Percentiles rank a stretch among this genome's conserved stretches.
phyloP scores from a whole-genome alignment of 2,329 filamentous ascomycete species.

The Aspergillus melleus region DNA sequence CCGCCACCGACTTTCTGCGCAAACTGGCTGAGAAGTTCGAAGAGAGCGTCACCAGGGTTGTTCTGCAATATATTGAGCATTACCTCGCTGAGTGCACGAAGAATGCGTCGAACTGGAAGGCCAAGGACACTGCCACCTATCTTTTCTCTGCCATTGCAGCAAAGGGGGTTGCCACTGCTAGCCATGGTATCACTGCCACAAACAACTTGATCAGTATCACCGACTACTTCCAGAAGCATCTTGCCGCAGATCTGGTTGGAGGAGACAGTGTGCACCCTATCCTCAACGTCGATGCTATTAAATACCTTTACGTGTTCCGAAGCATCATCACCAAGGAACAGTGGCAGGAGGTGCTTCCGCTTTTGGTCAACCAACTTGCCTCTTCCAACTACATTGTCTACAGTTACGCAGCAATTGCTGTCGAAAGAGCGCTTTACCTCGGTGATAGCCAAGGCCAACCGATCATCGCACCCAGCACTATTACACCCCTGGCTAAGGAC shows the following conservation, averaged over 20 bases:
- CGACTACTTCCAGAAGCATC: slow-evolving; percentile 90
- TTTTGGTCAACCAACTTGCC: slow-evolving; percentile 86
- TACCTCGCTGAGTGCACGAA: slow-evolving; percentile 76
- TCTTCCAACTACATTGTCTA: slow-evolving; percentile 95
- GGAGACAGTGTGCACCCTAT: slow-evolving; percentile 72
- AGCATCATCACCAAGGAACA: slow-evolving; percentile 89
- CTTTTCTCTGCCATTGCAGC: slow-evolving; percentile 92
- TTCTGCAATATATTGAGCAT: slow-evolving; percentile 80
- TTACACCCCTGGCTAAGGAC: slow-evolving; percentile 80
- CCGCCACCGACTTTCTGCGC: slow-evolving; percentile 90
- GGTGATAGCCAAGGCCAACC: slow-evolving; percentile 72
- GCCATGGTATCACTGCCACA: slow-evolving; percentile 85
- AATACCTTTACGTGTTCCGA: slow-evolving; percentile 95
- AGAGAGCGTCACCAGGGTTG: slow-evolving; percentile 78
- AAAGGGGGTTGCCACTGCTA: slow-evolving; percentile 82
- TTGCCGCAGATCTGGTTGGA: slow-evolving; percentile 83
- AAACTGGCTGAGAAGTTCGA: slow-evolving; percentile 90
- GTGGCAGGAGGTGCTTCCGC: slow-evolving; percentile 85
- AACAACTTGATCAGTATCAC: slow-evolving; percentile 87
- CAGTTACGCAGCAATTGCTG: slow-evolving; percentile 92
- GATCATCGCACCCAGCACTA: slow-evolving; percentile 75
- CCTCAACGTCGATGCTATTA: slow-evolving; percentile 95
- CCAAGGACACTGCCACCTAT: slow-evolving; percentile 97
- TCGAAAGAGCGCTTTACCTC: slow-evolving; percentile 89
- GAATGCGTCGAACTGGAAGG: slow-evolving; percentile 78